Percentiles rank a stretch among this genome's conserved stretches.
Conservation (phyloP, 1,139 yeast species). For the Yamadazyma triangularis region DNA sequence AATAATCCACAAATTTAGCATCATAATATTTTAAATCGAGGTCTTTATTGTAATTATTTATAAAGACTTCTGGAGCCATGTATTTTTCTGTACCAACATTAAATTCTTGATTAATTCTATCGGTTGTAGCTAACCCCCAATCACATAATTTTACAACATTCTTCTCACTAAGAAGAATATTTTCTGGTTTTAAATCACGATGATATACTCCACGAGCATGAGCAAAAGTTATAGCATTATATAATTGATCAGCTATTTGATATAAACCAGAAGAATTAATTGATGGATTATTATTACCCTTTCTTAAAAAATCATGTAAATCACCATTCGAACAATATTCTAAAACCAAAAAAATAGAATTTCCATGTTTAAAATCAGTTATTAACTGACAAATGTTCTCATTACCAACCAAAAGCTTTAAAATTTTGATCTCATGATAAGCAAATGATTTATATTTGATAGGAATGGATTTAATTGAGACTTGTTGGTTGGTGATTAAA, state of each 20-base stretch:
- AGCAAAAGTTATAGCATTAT: conserved; percentile 34
- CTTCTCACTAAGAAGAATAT: conserved; percentile 37
- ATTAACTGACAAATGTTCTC: conserved; percentile 41
- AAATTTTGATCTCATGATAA: conserved; percentile 42
- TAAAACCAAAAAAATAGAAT: conserved; percentile 40
- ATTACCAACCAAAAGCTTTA: conserved; percentile 31
- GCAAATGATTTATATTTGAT: conserved; percentile 25
- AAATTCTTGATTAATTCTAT: conserved; percentile 34
- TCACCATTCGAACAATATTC: conserved; percentile 48
- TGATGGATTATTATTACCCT: conserved; percentile 12
- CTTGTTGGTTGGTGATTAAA: conserved; percentile 21
- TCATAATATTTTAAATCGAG: conserved; percentile 25
- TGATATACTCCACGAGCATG: conserved; percentile 46
- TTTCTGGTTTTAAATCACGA: conserved; percentile 55
- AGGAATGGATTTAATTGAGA: conserved; percentile 25
- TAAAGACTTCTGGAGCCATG: conserved; percentile 51
- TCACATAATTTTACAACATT: conserved; percentile 49
- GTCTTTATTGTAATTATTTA: conserved; percentile 12
- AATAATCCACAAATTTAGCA: conserved; percentile 33
- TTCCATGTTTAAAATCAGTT: conserved; percentile 36
- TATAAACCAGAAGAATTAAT: conserved; percentile 18
- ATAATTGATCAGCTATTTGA: conserved; percentile 32
- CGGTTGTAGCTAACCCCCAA: conserved; percentile 51
- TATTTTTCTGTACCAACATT: conserved; percentile 55
- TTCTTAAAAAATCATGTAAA: conserved; percentile 18